These are phyloP conservation scores for Trametes hirsuta DNA, from an alignment of 1,284 basidiomycete genomes.

Conservation along the genomic window DNA sequence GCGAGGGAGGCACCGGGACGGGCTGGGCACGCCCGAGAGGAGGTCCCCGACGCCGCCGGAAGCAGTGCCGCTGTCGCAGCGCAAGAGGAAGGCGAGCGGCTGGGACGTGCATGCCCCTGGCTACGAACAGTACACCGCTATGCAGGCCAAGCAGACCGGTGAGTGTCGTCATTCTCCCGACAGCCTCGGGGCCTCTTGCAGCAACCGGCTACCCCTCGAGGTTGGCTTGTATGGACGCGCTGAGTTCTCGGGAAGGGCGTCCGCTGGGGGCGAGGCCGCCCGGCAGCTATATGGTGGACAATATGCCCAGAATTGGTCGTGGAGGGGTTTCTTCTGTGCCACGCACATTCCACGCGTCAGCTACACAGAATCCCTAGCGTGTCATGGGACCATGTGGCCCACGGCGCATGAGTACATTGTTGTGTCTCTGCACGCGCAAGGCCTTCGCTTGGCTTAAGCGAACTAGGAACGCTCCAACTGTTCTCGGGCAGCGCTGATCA, in stretches of 20 bases:
- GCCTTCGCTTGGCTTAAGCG: not conserved
- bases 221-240: too few relatives aligned
- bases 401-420: not conserved
- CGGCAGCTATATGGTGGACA: not conserved
- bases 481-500: conserved; percentile 6
- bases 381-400: too few relatives aligned
- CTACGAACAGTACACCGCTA: conserved; percentile 92
- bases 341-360: not conserved
- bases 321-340: not conserved
- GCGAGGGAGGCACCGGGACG: conserved; percentile 41
- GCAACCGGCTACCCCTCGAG: not conserved
- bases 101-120: conserved; percentile 97
- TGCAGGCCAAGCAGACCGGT: conserved; percentile 98
- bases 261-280: not conserved
- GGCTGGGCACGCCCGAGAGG: conserved; percentile 70
- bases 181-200: not conserved
- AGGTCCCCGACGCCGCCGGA: conserved; percentile 92
- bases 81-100: conserved; percentile 85
- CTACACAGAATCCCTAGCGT: not conserved
- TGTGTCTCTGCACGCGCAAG: not conserved
- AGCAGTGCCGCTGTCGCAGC: conserved; percentile 80
- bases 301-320: not conserved
- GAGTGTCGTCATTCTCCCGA: conserved; percentile 26
- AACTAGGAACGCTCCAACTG: not conserved
- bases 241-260: too few relatives aligned